A percentile compares a stretch with the other conserved stretches of the same genome.
Evolutionary conservation across 2,329 filamentous ascomycete species (phyloP).

Genomic region (Botrytis aclada): DNA sequence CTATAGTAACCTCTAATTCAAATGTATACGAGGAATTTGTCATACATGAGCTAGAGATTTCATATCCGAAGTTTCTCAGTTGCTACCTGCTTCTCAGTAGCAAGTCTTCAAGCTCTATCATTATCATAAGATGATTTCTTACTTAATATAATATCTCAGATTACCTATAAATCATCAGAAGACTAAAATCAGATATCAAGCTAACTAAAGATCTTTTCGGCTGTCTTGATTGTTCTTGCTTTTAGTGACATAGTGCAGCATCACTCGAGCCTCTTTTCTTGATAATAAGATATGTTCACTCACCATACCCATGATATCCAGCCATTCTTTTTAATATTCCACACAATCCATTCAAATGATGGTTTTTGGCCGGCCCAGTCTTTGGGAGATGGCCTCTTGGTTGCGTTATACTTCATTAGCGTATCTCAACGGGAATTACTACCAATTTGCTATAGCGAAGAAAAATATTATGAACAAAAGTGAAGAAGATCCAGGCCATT

Average conservation of each 20-base stretch:
- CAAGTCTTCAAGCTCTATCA: not conserved
- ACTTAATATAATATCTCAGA: not conserved
- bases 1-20: not conserved
- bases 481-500: not conserved
- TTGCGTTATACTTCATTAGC: not conserved
- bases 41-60: slow-evolving; percentile 1
- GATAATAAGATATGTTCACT: not conserved
- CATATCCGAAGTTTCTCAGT: not conserved
- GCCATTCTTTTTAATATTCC: not conserved
- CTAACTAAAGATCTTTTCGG: not conserved
- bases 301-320: too few species aligned
- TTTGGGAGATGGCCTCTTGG: not conserved
- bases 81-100: not conserved
- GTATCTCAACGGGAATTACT: not conserved
- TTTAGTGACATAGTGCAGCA: not conserved
- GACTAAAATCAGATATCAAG: not conserved
- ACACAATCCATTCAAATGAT: not conserved
- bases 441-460: too few species aligned
- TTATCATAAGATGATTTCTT: not conserved
- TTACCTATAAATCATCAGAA: not conserved
- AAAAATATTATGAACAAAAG: not conserved
- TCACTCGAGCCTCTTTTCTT: not conserved
- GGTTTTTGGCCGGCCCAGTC: not conserved
- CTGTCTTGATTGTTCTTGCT: not conserved
- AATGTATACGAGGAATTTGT: not conserved